Base-by-base conservation (phyloP, 768 basidiomycete species). In the Lenzites betulinus region DNA sequence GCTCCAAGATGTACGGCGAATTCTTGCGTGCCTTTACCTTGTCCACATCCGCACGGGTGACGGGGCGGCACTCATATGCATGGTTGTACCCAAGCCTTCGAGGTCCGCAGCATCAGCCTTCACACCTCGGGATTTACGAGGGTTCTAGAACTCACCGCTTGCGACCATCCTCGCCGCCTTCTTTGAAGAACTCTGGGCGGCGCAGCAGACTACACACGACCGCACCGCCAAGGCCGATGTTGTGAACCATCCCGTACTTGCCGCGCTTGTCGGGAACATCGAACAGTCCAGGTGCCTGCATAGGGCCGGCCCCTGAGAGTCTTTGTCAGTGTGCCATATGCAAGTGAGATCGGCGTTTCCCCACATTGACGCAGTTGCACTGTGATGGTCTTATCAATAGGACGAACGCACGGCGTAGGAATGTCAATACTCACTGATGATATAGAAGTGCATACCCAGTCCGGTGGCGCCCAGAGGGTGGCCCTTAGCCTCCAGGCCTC, bases 401-500 rank as follows among this genome's bases (percentile, higher is more conserved):
- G 3, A n/a, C 3, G 3, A 28, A 8, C 25, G 25, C 13, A 18
- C 18, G 22, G 25, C 4, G 11, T 33, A 33, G 30, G 30, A 33
- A 18, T 0, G 33, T 15, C 8, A 44, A 33, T 4, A 73, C 86
- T 43, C 68, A 89, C 89, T 91, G 66, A 86, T 83, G 62, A 92
- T 89, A 68, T 90, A 92, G 73, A 92, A 92, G 70, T 93, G 90
- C 91, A 92, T 92, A 26, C 88, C 90, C 15, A 93, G 75, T 1
- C 91, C 91, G 18, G 89, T 92, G 1, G 91, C 90, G 39, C 91
- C 90, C 20, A 93, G 80, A 2, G 92, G 92, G 68, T 93, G 90
- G 2, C 92, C 92, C 69, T 93, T 94, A n/a, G 90, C 89, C 69
- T 94, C 90, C 16, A 94, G 79, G 0, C 92, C 92, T 25, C 92